phyloP scores from a whole-genome alignment of 2,329 filamentous ascomycete species.

The Paraphaeosphaeria sporulosa region DNA sequence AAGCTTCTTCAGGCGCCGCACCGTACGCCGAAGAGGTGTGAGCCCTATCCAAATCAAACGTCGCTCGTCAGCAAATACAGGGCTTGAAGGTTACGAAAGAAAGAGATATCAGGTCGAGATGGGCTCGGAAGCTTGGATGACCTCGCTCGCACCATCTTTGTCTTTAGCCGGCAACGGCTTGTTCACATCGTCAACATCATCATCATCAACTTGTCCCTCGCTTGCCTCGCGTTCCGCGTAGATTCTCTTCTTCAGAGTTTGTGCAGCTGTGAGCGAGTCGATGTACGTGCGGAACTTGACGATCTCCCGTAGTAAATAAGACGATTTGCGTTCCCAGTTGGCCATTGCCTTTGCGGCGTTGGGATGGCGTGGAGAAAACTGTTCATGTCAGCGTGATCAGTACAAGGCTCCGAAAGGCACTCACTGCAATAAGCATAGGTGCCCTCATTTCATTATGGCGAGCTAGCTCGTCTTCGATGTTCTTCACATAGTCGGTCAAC shows the following conservation, averaged over 20 bases:
- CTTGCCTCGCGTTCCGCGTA: conserved; percentile 56
- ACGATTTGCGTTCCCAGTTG: conserved; percentile 97
- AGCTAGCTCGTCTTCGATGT: conserved; percentile 84
- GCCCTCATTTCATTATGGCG: conserved; percentile 87
- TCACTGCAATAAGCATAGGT: conserved; percentile 82
- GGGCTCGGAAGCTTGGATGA: conserved; percentile 35
- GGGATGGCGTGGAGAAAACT: conserved; percentile 82
- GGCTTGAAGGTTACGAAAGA: conserved; percentile 19
- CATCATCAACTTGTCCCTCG: conserved; percentile 27
- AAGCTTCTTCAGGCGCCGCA: conserved; percentile 44
- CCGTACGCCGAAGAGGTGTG: conserved; percentile 45
- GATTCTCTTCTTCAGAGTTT: conserved; percentile 73
- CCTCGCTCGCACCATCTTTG: conserved; percentile 46
- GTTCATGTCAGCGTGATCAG: conserved; percentile 6
- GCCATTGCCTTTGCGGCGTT: conserved; percentile 86
- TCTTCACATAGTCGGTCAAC: conserved; percentile 79
- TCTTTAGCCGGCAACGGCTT: conserved; percentile 24
- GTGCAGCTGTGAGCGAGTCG: conserved; percentile 78
- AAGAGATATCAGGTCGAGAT: conserved; percentile 25
- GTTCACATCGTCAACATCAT: conserved; percentile 21
- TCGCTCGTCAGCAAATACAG: conserved; percentile 38
- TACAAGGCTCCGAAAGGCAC: conserved; percentile 32
- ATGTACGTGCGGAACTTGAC: conserved; percentile 98
- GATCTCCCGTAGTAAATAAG: conserved; percentile 89
- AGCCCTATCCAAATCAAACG: conserved; percentile 36